A percentile compares a stretch with the other conserved stretches of the same genome.
Conservation (phyloP, 202 grass and related monocot genomes). For the Cymbopogon flexuosus region DNA sequence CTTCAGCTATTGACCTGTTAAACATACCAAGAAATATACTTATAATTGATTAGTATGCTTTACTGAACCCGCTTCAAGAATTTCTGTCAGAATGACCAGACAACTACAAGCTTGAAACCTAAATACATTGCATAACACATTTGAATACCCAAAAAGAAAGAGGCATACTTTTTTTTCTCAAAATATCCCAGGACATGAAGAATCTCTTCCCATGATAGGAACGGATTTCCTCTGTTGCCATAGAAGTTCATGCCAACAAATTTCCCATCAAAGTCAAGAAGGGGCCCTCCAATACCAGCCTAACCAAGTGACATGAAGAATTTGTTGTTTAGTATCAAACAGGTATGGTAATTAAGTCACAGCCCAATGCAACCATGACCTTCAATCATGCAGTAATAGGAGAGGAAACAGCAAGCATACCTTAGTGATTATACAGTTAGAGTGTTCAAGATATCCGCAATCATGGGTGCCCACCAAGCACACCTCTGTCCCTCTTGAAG, state of each 20-base stretch:
- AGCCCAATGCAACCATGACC: background rate
- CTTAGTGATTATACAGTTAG: background rate
- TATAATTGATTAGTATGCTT: background rate
- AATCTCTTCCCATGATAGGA: background rate
- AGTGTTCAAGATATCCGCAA: background rate
- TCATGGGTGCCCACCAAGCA: background rate
- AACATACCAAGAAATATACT: background rate
- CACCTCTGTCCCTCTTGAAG: background rate
- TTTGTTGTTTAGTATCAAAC: background rate
- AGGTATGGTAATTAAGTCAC: background rate
- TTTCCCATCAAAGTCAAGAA: background rate
- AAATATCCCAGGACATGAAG: background rate
- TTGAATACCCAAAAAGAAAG: background rate
- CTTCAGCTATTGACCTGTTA: background rate
- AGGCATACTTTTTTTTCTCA: background rate
- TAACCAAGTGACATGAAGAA: background rate
- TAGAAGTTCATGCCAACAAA: slow-evolving; percentile 5
- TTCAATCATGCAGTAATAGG: background rate
- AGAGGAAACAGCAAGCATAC: background rate
- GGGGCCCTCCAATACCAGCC: slow-evolving; percentile 3
- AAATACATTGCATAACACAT: background rate
- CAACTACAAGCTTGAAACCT: background rate
- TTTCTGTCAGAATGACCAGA: background rate
- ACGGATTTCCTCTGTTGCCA: background rate
- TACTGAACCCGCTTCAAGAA: background rate